phyloP scores from a whole-genome alignment of 176 grass and related monocot genomes.

The Bromus sterilis region DNA sequence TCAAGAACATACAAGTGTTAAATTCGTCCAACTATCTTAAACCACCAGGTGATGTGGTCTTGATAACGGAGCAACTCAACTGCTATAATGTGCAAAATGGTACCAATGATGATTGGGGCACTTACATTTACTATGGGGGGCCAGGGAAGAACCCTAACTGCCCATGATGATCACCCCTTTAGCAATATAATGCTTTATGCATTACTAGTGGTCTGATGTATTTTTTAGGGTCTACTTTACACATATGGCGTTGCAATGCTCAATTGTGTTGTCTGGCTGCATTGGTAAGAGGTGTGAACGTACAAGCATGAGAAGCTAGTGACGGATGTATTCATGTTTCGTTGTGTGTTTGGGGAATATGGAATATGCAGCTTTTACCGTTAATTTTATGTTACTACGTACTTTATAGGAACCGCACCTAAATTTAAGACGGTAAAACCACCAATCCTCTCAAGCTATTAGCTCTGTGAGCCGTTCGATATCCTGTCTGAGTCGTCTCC shows the following conservation, averaged over 20 bases:
- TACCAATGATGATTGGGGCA: conserved; percentile 61
- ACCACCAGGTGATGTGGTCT: conserved; percentile 31
- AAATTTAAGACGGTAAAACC: too few species aligned
- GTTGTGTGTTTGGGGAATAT: background rate
- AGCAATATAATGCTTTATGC: background rate
- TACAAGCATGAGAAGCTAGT: background rate
- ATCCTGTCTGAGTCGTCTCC: too few species aligned
- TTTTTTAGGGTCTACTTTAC: background rate
- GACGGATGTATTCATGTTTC: background rate
- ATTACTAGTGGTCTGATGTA: background rate
- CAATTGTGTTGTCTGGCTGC: background rate
- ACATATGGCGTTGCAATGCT: background rate
- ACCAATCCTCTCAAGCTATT: too few species aligned
- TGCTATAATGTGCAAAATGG: conserved; percentile 73
- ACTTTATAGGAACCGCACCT: background rate
- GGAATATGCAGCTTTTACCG: background rate
- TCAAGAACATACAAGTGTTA: conserved; percentile 75
- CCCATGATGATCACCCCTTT: conserved; percentile 25
- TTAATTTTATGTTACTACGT: too few species aligned
- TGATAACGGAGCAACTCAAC: conserved; percentile 58
- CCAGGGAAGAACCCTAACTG: conserved; percentile 57
- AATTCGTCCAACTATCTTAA: conserved; percentile 52
- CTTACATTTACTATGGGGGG: conserved; percentile 71
- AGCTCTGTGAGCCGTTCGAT: too few species aligned
- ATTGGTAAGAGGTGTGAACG: background rate